phyloP scores from a whole-genome alignment of 106 monocot genomes.

The Dendrobium huoshanense region DNA sequence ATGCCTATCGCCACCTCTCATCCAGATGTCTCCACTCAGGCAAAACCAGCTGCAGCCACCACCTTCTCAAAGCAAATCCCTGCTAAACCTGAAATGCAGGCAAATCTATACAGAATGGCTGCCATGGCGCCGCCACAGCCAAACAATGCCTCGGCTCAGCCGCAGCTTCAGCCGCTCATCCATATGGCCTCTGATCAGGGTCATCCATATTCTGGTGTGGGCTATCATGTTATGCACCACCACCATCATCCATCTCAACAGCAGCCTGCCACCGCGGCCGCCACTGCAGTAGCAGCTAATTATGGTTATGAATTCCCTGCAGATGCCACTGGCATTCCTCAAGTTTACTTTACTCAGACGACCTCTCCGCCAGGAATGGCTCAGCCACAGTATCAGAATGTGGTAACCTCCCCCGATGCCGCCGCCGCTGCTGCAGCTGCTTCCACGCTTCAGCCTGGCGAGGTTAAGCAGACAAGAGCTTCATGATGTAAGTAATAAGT shows the following conservation, averaged over 20 bases:
- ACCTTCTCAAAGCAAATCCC: constrained; percentile 20
- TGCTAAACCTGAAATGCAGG: constrained; percentile 25
- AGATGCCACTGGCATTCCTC: neutral
- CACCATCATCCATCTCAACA: constrained; percentile 38
- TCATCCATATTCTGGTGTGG: constrained; percentile 27
- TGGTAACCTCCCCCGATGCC: constrained; percentile 1
- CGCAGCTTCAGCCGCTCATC: constrained; percentile 16
- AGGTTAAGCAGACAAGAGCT: constrained; percentile 21
- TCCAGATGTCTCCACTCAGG: constrained; percentile 12
- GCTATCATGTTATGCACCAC: constrained; percentile 56
- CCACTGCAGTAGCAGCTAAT: constrained; percentile 10
- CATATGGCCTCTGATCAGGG: constrained; percentile 23
- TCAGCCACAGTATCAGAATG: constrained; percentile 13
- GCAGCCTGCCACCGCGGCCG: neutral
- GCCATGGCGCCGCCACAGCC: constrained; percentile 13
- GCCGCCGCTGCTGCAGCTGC: neutral
- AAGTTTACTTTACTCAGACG: constrained; percentile 14
- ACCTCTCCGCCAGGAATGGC: constrained; percentile 1
- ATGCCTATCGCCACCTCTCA: constrained; percentile 14
- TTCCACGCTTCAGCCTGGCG: neutral
- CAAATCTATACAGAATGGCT: constrained; percentile 41
- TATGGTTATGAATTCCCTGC: constrained; percentile 8
- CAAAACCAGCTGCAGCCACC: constrained; percentile 8
- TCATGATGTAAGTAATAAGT: constrained; percentile 13
- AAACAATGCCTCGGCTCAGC: neutral